Percentiles rank a stretch among this genome's conserved stretches.
Evolutionary conservation across 495 filamentous ascomycete species (phyloP).

Genomic region (Talaromyces borbonicus): DNA sequence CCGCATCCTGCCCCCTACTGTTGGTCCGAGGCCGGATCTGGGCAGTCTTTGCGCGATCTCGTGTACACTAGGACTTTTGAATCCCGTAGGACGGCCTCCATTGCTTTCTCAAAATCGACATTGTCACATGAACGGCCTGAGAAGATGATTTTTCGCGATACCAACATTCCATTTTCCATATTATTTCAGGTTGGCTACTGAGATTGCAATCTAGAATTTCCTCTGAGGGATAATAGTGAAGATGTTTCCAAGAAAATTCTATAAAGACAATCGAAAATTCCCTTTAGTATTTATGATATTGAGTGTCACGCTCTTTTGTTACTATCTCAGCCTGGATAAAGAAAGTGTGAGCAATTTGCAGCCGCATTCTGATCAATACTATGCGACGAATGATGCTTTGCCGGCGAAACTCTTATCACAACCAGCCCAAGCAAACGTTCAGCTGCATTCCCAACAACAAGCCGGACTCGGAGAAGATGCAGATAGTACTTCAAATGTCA

Average conservation of each 20-base stretch:
- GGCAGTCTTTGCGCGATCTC: no score
- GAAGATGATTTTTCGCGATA: no score
- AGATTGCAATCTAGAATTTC: no score
- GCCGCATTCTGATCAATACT: not conserved
- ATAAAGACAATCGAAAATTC: constrained; percentile 20
- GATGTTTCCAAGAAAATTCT: constrained; percentile 9
- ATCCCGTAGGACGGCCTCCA: no score
- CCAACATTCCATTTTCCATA: no score
- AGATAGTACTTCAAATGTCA: no score
- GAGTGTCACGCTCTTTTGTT: constrained; percentile 17
- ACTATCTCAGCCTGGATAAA: constrained; percentile 9
- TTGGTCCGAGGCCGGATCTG: no score
- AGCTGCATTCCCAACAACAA: not conserved
- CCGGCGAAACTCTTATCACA: not conserved
- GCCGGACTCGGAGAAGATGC: not conserved
- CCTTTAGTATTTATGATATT: constrained; percentile 21
- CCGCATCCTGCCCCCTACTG: no score
- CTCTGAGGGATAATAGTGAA: not conserved
- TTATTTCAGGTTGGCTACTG: no score
- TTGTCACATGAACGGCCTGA: no score
- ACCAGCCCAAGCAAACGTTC: not conserved
- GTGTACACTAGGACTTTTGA: no score
- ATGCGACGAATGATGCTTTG: not conserved
- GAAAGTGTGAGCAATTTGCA: constrained; percentile 10
- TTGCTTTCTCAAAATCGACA: no score